phyloP scores from a whole-genome alignment of 2,329 filamentous ascomycete genomes.

The Colletotrichum chrysophilum region DNA sequence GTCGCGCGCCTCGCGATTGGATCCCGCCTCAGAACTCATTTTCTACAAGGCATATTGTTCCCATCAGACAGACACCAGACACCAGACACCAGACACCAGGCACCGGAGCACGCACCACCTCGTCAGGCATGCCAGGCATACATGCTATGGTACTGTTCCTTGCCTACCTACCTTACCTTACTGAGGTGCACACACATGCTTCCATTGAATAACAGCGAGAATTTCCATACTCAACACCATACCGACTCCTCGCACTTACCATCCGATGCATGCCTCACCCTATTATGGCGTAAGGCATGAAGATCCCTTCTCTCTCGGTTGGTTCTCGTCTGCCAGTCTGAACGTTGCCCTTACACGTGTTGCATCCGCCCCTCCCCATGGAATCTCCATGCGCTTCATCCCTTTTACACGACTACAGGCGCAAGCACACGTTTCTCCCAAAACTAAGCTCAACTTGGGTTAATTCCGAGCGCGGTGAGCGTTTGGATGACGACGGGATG shows the following conservation, averaged over 20 bases:
- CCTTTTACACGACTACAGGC: not conserved
- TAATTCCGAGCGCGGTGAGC: not conserved
- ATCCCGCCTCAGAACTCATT: not conserved
- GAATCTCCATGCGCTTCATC: not conserved
- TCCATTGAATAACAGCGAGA: too few relatives aligned
- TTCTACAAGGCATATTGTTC: not conserved
- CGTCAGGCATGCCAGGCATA: not conserved
- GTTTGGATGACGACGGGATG: slow-evolving; percentile 5
- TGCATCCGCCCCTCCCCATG: not conserved
- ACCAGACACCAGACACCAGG: not conserved
- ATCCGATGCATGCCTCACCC: not conserved
- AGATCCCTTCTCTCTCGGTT: not conserved
- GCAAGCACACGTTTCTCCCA: not conserved
- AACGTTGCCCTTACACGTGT: not conserved
- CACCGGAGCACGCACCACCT: too few relatives aligned
- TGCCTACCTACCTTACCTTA: not conserved
- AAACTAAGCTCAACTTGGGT: not conserved
- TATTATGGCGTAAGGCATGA: not conserved
- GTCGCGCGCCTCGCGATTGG: slow-evolving; percentile 2
- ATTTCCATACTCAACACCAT: not conserved
- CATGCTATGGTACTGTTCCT: too few relatives aligned
- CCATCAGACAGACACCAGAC: not conserved
- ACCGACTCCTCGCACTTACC: not conserved
- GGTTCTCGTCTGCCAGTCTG: not conserved
- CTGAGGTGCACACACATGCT: not conserved